Evolutionary conservation across 2,329 filamentous ascomycete genomes (phyloP).

Genomic region (Cladophialophora chaetospira): DNA sequence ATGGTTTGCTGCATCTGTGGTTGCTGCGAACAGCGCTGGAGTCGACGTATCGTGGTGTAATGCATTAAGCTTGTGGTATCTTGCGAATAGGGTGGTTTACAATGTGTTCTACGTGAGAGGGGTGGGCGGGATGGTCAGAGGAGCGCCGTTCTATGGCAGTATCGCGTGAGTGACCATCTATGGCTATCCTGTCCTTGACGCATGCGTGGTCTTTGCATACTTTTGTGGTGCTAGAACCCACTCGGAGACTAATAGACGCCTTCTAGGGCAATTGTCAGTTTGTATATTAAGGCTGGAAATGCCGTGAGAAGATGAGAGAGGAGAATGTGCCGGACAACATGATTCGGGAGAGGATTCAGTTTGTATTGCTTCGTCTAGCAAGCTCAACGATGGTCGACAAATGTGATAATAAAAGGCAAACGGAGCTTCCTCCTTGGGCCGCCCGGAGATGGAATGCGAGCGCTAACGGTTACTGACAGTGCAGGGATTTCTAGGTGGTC

Average conservation of each 20-base stretch:
- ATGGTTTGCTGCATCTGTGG: constrained; percentile 43
- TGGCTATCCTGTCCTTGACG: no score
- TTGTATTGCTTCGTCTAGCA: no score
- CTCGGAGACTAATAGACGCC: not conserved
- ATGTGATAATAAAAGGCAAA: no score
- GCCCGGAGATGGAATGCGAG: no score
- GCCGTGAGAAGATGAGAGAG: constrained; percentile 2
- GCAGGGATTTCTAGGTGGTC: no score
- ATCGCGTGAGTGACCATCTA: constrained; percentile 1
- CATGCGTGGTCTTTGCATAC: not conserved
- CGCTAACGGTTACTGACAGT: no score
- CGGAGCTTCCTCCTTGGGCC: no score
- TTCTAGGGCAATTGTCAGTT: not conserved
- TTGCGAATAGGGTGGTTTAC: not conserved
- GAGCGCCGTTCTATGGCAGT: not conserved
- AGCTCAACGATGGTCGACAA: no score
- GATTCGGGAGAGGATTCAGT: no score
- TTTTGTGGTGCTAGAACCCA: not conserved
- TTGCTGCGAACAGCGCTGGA: constrained; percentile 39
- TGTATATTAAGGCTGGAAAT: constrained; percentile 13
- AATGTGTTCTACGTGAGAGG: not conserved
- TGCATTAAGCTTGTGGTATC: constrained; percentile 6
- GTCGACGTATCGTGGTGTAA: not conserved
- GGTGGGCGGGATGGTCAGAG: not conserved
- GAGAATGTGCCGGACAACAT: no score